phyloP scores from a whole-genome alignment of 1,139 yeast species.

The Sugiyamaella castrensis region DNA sequence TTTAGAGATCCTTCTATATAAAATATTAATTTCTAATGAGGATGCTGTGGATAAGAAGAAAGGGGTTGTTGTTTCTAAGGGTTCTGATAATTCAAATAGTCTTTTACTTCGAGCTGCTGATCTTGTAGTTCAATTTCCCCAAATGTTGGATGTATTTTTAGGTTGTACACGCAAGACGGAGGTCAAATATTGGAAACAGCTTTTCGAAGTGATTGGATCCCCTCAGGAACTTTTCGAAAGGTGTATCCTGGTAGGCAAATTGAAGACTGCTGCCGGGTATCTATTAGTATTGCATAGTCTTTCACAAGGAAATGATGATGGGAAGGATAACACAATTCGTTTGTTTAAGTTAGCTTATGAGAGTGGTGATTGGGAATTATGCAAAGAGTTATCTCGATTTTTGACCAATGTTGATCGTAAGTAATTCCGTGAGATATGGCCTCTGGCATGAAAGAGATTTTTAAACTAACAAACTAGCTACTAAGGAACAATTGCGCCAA shows the following conservation, averaged over 20 bases:
- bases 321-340: conserved; percentile 28
- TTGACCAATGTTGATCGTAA: conserved; percentile 39
- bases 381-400: conserved; percentile 42
- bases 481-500: conserved; percentile 19
- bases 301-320: conserved; percentile 22
- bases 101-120: conserved; percentile 26
- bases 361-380: conserved; percentile 38
- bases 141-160: conserved; percentile 48
- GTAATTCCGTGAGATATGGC: neutral
- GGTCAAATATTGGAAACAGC: conserved; percentile 54
- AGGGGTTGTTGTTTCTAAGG: conserved; percentile 21
- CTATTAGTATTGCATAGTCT: conserved; percentile 39
- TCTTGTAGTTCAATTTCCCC: conserved; percentile 37
- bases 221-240: conserved; percentile 40
- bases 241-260: conserved; percentile 36
- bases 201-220: conserved; percentile 46
- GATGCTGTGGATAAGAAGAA: conserved; percentile 16
- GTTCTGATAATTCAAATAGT: too few species aligned
- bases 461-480: conserved; percentile 9
- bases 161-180: conserved; percentile 67
- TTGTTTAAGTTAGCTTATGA: conserved; percentile 37
- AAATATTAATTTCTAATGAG: conserved; percentile 34
- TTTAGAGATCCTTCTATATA: conserved; percentile 46
- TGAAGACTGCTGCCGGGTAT: conserved; percentile 44
- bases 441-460: neutral